Evolutionary conservation across 495 filamentous ascomycete species (phyloP).

Genomic region (Podospora tetraspora): DNA sequence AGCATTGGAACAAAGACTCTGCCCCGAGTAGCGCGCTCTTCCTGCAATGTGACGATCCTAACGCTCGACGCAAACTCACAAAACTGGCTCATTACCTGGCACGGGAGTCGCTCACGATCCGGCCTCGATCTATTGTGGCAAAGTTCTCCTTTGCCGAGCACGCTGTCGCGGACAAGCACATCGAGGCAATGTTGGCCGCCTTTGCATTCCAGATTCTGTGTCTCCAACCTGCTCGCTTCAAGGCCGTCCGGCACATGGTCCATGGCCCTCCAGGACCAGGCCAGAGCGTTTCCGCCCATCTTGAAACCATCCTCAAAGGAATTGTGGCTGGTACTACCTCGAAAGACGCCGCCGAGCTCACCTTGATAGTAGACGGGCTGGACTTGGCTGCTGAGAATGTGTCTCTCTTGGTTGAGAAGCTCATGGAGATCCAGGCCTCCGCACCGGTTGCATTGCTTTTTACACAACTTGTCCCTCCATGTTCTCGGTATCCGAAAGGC

Average conservation of each 20-base stretch:
- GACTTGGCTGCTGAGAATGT: neutral
- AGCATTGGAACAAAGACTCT: neutral
- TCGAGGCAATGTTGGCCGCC: neutral
- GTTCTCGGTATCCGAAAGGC: neutral
- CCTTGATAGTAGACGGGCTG: neutral
- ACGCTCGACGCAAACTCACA: neutral
- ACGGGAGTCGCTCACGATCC: neutral
- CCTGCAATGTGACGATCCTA: neutral
- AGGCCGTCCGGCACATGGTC: neutral
- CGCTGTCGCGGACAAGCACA: neutral
- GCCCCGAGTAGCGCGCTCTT: neutral
- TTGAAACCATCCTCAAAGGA: neutral
- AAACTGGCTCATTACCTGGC: neutral
- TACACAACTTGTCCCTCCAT: neutral
- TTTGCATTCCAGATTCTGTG: slow-evolving; percentile 4
- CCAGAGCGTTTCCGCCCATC: neutral
- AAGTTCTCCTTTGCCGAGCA: neutral
- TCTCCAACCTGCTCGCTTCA: neutral
- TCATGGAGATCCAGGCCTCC: neutral
- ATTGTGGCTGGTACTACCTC: neutral
- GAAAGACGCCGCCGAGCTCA: neutral
- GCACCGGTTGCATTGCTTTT: neutral
- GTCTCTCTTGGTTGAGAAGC: neutral
- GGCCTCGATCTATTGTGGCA: neutral
- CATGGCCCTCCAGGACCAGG: too few relatives aligned